Evolutionary conservation across 352 stramenopile genomes (phyloP).

Genomic region (Globisporangium barbulae): DNA sequence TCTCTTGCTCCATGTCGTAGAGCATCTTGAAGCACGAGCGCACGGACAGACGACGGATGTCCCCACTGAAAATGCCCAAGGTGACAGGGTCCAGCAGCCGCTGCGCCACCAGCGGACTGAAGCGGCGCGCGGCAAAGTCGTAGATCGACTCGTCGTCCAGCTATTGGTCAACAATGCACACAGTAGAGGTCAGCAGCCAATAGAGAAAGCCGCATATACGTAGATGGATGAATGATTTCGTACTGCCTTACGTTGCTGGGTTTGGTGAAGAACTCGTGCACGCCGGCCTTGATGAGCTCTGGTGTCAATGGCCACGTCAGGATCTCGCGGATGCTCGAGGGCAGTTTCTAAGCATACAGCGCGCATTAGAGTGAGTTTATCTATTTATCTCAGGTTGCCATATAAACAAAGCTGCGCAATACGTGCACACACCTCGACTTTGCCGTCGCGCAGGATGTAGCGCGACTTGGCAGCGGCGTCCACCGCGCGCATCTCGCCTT

Average conservation of each 20-base stretch:
- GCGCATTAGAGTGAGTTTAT: not conserved
- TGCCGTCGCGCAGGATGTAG: conserved; percentile 72
- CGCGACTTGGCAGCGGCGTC: conserved; percentile 55
- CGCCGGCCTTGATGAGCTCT: conserved; percentile 47
- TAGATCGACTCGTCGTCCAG: conserved; percentile 77
- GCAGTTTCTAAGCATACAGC: conserved; percentile 49
- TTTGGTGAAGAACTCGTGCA: conserved; percentile 63
- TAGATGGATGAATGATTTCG: not conserved
- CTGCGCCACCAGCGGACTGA: conserved; percentile 78
- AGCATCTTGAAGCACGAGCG: conserved; percentile 80
- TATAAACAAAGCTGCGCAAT: too few species aligned
- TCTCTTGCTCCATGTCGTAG: conserved; percentile 64
- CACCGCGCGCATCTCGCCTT: conserved; percentile 62
- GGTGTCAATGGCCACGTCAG: conserved; percentile 61
- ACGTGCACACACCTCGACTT: conserved; percentile 44
- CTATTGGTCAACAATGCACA: conserved; percentile 9
- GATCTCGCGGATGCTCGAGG: conserved; percentile 46
- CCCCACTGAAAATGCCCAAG: conserved; percentile 86
- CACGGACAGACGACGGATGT: conserved; percentile 76
- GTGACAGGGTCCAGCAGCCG: conserved; percentile 74
- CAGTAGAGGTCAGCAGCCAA: not conserved
- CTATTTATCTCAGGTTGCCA: not conserved
- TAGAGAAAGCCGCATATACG: not conserved
- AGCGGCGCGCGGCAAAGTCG: conserved; percentile 70
- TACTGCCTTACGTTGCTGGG: conserved; percentile 19